These are phyloP conservation scores for Candida schatavii DNA, from an alignment of 805 yeast species.

Conservation along the genomic window DNA sequence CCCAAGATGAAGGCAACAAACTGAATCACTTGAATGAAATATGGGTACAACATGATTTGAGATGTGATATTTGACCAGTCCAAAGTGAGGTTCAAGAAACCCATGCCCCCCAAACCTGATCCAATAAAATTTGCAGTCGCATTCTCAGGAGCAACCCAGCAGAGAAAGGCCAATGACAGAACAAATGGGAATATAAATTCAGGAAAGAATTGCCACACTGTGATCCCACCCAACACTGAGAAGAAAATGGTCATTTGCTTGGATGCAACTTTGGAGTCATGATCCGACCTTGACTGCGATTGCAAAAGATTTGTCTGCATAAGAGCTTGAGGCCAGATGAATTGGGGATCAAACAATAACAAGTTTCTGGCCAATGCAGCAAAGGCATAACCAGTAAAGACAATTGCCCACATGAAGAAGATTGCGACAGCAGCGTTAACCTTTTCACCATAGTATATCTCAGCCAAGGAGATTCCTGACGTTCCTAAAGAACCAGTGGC, in stretches of 20 bases:
- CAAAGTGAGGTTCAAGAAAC: slow-evolving; percentile 44
- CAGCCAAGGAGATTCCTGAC: slow-evolving; percentile 45
- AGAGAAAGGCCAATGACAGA: slow-evolving; percentile 46
- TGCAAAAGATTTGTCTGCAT: slow-evolving; percentile 50
- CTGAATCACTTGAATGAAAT: slow-evolving; percentile 50
- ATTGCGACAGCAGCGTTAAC: slow-evolving; percentile 38
- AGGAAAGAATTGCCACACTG: slow-evolving; percentile 49
- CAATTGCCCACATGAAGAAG: slow-evolving; percentile 49
- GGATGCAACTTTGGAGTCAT: slow-evolving; percentile 14
- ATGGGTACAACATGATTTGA: slow-evolving; percentile 47
- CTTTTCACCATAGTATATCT: slow-evolving; percentile 38
- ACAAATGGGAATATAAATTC: slow-evolving; percentile 48
- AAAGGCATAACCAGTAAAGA: slow-evolving; percentile 51
- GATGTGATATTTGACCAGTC: slow-evolving; percentile 57
- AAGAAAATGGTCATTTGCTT: slow-evolving; percentile 39
- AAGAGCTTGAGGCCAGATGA: slow-evolving; percentile 49
- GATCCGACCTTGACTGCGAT: slow-evolving; percentile 21
- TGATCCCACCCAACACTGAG: slow-evolving; percentile 28
- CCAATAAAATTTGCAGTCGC: slow-evolving; percentile 43
- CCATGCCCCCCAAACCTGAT: slow-evolving; percentile 54
- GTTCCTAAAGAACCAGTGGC: slow-evolving; percentile 54
- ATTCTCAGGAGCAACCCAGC: slow-evolving; percentile 48
- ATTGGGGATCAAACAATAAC: slow-evolving; percentile 47
- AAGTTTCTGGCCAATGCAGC: slow-evolving; percentile 48
- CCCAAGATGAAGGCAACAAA: slow-evolving; percentile 44